Conservation (phyloP, 129 eudicot species). For the Dittrichia graveolens region DNA sequence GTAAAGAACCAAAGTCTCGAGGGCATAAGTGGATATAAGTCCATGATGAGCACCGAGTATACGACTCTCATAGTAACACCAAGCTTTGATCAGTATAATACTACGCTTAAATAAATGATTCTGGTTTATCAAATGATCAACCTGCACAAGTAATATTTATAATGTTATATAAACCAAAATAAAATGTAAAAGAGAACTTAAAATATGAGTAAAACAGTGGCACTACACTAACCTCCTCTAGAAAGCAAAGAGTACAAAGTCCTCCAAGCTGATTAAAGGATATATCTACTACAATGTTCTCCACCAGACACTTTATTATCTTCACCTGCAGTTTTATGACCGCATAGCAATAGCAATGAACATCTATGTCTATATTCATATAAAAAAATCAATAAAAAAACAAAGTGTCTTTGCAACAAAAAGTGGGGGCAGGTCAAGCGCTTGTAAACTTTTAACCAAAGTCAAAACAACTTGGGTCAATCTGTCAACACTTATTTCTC, state of each 20-base stretch:
- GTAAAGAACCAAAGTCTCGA: conserved; percentile 97
- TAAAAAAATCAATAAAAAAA: no score
- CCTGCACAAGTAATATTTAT: conserved; percentile 45
- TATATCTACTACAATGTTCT: conserved; percentile 95
- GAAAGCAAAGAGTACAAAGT: conserved; percentile 95
- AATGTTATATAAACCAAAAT: neutral
- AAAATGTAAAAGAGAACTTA: neutral
- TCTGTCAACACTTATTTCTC: no score
- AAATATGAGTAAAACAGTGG: neutral
- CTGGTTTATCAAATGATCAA: conserved; percentile 83
- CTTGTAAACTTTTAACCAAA: no score
- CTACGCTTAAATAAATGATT: conserved; percentile 94
- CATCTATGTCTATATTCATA: neutral
- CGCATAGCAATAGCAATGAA: conserved; percentile 6
- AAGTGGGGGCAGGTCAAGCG: no score
- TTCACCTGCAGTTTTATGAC: conserved; percentile 64
- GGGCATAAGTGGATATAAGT: conserved; percentile 93
- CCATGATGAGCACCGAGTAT: conserved; percentile 98
- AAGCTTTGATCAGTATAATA: conserved; percentile 92
- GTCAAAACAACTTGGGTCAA: no score
- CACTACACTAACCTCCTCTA: conserved; percentile 76
- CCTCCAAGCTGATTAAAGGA: conserved; percentile 99
- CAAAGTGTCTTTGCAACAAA: no score
- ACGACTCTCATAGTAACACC: conserved; percentile 99
- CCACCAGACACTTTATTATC: conserved; percentile 93